Base-by-base conservation (phyloP, 2,329 filamentous ascomycete genomes). In the Pyrenophora graminea region DNA sequence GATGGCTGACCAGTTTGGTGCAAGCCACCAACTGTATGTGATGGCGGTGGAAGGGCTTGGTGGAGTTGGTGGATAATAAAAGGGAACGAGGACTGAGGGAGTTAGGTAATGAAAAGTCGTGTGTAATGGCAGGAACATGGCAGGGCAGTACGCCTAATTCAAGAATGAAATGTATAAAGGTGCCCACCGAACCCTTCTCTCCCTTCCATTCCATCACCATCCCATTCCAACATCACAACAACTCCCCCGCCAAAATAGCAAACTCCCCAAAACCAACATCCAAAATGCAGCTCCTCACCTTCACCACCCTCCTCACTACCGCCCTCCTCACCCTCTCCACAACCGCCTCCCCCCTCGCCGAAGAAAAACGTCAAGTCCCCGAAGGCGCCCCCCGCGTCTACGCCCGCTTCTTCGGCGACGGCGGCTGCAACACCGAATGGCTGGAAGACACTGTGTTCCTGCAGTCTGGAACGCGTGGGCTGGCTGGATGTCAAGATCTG, bases 391-490 rank as follows among this genome's bases (percentile, higher is more conserved):
- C 51, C 13, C 51, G 54, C 21, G 46, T 54, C 31, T 53, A 48
- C 30, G 54, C 51, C 36, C 52, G 51, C 15, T 56, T 56, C 38
- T 56, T 27, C 37, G 40, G 41, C 40, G 48, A 54, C 18, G 40
- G 37, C 17, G 39, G 47, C n/a, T 50, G 30, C n/a, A 45, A 46
- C 9, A 37, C 42, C n/a, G 45, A 39, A 6, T 54, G 40, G 47
- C 31, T 8, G 1, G 54, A 56, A 34, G 54, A 56, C n/a, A 51
- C 47, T 8, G 46, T 51, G 17, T 56, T 56, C 43, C n/a, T 42
- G 6, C 51, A 56, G 27, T 34, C 48, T 8, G 27, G 33, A 2
- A 39, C 38, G 23, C 31, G 33, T 4, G 44, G 39, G 6, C 25
- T 50, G 6, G 51, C 45, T 15, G 51, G 41, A 21, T 56, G 54